These are phyloP conservation scores for Psilocybe cyanescens DNA, from an alignment of 768 basidiomycete genomes.

Conservation along the genomic window DNA sequence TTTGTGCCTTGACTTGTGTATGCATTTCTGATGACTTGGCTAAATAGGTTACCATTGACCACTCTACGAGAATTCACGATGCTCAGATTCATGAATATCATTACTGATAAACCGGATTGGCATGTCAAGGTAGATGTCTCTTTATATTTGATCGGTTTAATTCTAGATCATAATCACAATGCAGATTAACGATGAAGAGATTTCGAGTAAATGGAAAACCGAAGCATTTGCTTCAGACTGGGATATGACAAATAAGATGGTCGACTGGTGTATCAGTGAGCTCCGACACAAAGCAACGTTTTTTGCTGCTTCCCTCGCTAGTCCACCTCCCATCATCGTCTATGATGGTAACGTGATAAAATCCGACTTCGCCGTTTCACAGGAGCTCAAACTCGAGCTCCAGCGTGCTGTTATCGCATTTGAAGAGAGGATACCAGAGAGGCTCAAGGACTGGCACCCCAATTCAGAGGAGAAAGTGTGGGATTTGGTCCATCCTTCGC, in stretches of 20 bases:
- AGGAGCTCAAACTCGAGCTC: slow-evolving; percentile 25
- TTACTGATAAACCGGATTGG: slow-evolving; percentile 40
- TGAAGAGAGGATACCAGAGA: slow-evolving; percentile 37
- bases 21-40: neutral
- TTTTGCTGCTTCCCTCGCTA: neutral
- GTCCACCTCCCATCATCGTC: slow-evolving; percentile 21
- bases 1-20: slow-evolving; percentile 6
- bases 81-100: slow-evolving; percentile 37
- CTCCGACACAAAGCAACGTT: slow-evolving; percentile 24
- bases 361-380: slow-evolving; percentile 36
- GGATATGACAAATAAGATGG: slow-evolving; percentile 29
- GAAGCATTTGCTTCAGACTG: slow-evolving; percentile 19
- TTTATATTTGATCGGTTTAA: neutral
- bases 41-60: slow-evolving; percentile 14
- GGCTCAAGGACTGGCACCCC: slow-evolving; percentile 50
- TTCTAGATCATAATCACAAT: neutral
- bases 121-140: slow-evolving; percentile 27
- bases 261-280: slow-evolving; percentile 29
- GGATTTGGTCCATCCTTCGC: slow-evolving; percentile 49
- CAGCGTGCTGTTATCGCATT: slow-evolving; percentile 30
- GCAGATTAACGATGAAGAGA: slow-evolving; percentile 26
- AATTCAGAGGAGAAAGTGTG: slow-evolving; percentile 44
- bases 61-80: slow-evolving; percentile 36
- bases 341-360: slow-evolving; percentile 33
- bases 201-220: slow-evolving; percentile 28